phyloP scores from a whole-genome alignment of 177 flowering plant species.

The Vitis hybrid region DNA sequence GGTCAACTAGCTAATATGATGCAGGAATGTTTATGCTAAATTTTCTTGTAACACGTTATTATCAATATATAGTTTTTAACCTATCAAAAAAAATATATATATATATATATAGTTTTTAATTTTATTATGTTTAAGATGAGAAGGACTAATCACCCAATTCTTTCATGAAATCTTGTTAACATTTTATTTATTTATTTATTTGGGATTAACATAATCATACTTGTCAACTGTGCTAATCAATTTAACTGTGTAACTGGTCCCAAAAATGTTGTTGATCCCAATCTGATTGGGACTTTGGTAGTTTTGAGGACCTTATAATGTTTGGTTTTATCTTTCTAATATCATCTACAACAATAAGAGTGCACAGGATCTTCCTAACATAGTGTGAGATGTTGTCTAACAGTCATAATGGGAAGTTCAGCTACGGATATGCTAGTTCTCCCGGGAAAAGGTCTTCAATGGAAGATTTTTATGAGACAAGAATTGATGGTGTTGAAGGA shows the following conservation, averaged over 20 bases:
- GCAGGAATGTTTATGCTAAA: too few relatives aligned
- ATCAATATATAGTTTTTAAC: too few relatives aligned
- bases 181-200: too few relatives aligned
- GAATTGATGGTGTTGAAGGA: conserved; percentile 93
- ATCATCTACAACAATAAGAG: not conserved
- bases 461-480: conserved; percentile 98
- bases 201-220: too few relatives aligned
- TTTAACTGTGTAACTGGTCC: not conserved
- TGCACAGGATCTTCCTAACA: not conserved
- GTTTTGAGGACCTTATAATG: not conserved
- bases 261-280: not conserved
- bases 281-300: not conserved
- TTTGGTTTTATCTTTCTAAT: not conserved
- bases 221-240: not conserved
- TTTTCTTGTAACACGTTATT: too few relatives aligned
- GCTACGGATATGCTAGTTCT: conserved; percentile 98
- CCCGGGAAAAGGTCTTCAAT: conserved; percentile 95
- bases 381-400: conserved; percentile 8
- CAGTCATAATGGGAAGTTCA: conserved; percentile 94
- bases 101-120: too few relatives aligned
- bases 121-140: too few relatives aligned
- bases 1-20: too few relatives aligned
- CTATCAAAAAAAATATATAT: too few relatives aligned
- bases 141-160: too few relatives aligned
- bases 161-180: too few relatives aligned